Base-by-base conservation (phyloP, 495 filamentous ascomycete genomes). In the Aspergillus avenaceus region DNA sequence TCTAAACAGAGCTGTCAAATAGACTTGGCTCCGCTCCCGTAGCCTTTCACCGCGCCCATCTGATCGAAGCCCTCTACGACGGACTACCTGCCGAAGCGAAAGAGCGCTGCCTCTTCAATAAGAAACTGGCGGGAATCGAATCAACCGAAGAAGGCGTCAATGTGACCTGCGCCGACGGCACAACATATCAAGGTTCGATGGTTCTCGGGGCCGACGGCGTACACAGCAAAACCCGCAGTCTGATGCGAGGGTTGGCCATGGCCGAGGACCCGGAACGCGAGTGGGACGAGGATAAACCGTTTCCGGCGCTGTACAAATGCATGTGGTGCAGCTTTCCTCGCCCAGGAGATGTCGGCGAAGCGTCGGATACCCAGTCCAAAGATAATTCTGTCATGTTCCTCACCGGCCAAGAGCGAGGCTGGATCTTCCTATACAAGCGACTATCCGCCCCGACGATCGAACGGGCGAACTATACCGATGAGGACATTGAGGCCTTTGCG, bases 161-260 rank as follows among this genome's bases (percentile, higher is more conserved):
- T 0, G 63, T 53, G 0, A 43, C 31, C 7, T 60, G 52, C 16
- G 40, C 38, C 13, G 61, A 64, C 55, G 77, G 77, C 1, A 67
- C 55, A 4, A 28, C 52, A 0, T 72, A 63, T 29, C 40, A 56
- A 5, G 78, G 77, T 0, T 65, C 74, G 24, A 46, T 78, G 12
- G 51, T 80, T 6, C 58, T 78, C 4, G 78, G 75, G 0, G 66
- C 65, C 8, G 79, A 81, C 49, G 79, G 78, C 2, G 72, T 77
- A 19, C 62, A 74, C 50, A 78, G 75, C 56, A 64, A 56, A 42
- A 71, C 70, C 8, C 59, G 75, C 11, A 43, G 58, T 29, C 54
- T 72, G 38, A 72, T 81, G 67, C 63, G 71, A 32, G 51, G 61
- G 1, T 53, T 70, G 40, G 65, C 62, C 1, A 45, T 65, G 16